These are phyloP conservation scores for Aristolochia californica DNA, from an alignment of 164 flowering plant genomes.

Conservation along the genomic window DNA sequence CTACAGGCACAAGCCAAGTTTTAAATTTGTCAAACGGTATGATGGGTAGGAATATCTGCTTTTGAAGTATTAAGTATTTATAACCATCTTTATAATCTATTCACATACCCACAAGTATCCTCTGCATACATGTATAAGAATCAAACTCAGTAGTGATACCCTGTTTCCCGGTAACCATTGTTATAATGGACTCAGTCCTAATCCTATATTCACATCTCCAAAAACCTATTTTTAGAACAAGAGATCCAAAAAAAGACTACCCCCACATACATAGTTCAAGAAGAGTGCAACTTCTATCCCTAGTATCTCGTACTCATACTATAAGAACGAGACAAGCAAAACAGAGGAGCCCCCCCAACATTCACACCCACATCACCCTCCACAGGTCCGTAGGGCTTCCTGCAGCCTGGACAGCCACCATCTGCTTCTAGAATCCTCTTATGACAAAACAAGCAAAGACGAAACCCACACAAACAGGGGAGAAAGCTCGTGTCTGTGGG, in stretches of 20 bases:
- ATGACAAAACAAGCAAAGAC: conserved; percentile 89
- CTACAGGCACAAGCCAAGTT: too few species aligned
- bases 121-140: conserved; percentile 46
- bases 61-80: conserved; percentile 36
- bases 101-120: conserved; percentile 40
- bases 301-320: conserved; percentile 67
- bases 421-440: conserved; percentile 84
- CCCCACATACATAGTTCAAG: conserved; percentile 11
- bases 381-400: conserved; percentile 47
- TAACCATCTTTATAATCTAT: conserved; percentile 42
- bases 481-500: conserved; percentile 68
- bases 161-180: conserved; percentile 16
- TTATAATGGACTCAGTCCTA: conserved; percentile 16
- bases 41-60: not conserved
- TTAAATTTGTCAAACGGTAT: not conserved
- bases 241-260: conserved; percentile 10
- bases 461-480: conserved; percentile 85
- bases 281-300: conserved; percentile 10
- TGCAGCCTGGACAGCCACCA: conserved; percentile 89
- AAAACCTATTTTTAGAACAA: conserved; percentile 14
- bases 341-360: conserved; percentile 32
- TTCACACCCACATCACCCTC: conserved; percentile 30
- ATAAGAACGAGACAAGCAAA: conserved; percentile 58
- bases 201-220: conserved; percentile 34
- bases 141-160: conserved; percentile 22